Evolutionary conservation across 805 yeast genomes (phyloP).

Genomic region (Cyberlindnera meyerae): DNA sequence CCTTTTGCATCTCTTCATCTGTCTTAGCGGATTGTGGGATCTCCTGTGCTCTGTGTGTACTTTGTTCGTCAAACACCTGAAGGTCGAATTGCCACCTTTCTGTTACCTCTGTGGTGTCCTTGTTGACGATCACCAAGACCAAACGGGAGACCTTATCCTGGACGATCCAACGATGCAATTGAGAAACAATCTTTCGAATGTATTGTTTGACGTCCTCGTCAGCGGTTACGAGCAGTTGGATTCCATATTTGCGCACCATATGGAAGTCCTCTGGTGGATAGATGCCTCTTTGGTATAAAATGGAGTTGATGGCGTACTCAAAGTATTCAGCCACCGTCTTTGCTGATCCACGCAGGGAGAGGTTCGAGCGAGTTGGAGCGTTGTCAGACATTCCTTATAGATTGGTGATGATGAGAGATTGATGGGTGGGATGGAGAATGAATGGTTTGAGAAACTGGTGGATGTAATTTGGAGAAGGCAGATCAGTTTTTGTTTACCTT

Average conservation of each 20-base stretch:
- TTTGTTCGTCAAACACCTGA: slow-evolving; percentile 32
- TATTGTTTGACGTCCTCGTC: slow-evolving; percentile 76
- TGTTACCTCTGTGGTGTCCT: slow-evolving; percentile 58
- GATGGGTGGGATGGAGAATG: no score
- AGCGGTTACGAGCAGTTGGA: slow-evolving; percentile 63
- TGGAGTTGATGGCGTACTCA: slow-evolving; percentile 72
- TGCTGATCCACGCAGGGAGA: slow-evolving; percentile 62
- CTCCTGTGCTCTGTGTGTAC: slow-evolving; percentile 9
- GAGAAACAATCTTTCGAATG: slow-evolving; percentile 60
- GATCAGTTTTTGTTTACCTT: no score
- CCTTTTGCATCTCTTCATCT: slow-evolving; percentile 54
- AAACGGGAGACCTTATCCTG: slow-evolving; percentile 63
- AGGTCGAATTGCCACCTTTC: slow-evolving; percentile 83
- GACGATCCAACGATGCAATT: slow-evolving; percentile 69
- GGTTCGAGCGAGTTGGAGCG: slow-evolving; percentile 36
- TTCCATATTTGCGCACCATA: slow-evolving; percentile 71
- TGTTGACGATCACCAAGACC: slow-evolving; percentile 68
- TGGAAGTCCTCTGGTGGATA: slow-evolving; percentile 85
- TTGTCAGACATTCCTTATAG: background rate
- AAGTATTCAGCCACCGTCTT: slow-evolving; percentile 78
- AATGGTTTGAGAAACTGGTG: no score
- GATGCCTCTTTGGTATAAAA: slow-evolving; percentile 83
- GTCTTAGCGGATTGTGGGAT: slow-evolving; percentile 3
- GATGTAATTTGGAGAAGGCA: no score
- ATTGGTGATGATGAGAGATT: no score